Evolutionary conservation across 2,329 filamentous ascomycete genomes (phyloP).

Genomic region (Sporothrix protearum): DNA sequence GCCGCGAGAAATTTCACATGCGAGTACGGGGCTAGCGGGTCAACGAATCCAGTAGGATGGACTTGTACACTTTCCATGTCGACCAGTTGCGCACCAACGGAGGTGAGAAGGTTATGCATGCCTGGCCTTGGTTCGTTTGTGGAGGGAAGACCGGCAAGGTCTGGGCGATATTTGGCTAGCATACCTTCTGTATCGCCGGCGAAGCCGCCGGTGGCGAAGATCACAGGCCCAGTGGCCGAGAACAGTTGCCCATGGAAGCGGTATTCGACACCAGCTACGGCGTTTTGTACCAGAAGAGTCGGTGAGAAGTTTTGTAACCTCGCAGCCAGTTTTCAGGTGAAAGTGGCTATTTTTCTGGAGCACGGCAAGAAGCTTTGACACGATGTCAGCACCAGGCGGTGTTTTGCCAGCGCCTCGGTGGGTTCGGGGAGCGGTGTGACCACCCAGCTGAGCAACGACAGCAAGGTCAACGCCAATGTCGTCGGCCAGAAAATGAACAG

Average conservation of each 20-base stretch:
- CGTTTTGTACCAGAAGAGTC: not conserved
- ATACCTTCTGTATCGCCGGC: constrained; percentile 92
- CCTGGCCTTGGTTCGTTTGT: constrained; percentile 67
- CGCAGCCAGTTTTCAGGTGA: constrained; percentile 48
- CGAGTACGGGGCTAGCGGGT: constrained; percentile 91
- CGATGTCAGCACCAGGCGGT: constrained; percentile 99
- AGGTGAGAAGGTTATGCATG: constrained; percentile 65
- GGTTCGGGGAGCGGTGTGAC: constrained; percentile 90
- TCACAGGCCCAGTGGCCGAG: constrained; percentile 75
- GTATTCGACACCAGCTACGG: constrained; percentile 81
- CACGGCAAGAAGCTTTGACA: constrained; percentile 68
- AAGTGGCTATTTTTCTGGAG: constrained; percentile 47
- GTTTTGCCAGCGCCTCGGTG: constrained; percentile 99
- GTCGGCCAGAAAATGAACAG: constrained; percentile 97
- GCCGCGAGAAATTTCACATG: constrained; percentile 99
- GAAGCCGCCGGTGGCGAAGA: constrained; percentile 94
- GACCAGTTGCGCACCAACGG: constrained; percentile 92
- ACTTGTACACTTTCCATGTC: constrained; percentile 99
- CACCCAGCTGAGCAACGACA: constrained; percentile 87
- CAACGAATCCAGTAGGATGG: constrained; percentile 93
- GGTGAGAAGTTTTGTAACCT: constrained; percentile 50
- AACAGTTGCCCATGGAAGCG: constrained; percentile 70
- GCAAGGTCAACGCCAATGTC: constrained; percentile 97
- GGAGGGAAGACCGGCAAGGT: constrained; percentile 85
- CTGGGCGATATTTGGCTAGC: constrained; percentile 90